Conservation (phyloP, 805 yeast species). For the Yamadazyma akitaensis region DNA sequence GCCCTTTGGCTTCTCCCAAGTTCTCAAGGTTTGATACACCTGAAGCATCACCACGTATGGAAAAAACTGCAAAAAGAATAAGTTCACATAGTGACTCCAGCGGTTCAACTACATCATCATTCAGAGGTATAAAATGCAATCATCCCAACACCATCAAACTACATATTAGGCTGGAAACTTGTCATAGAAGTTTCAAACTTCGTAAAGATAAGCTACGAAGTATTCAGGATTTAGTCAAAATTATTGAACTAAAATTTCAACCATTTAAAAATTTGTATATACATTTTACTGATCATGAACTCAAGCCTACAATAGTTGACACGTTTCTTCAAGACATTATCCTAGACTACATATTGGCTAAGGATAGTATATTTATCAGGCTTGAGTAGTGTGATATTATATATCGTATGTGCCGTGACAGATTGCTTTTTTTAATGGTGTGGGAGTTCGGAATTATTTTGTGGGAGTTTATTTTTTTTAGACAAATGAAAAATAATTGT, state of each 20-base stretch:
- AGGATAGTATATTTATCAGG: constrained; percentile 10
- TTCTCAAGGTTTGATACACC: constrained; percentile 10
- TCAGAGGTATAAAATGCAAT: constrained; percentile 3
- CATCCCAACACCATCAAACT: constrained; percentile 5
- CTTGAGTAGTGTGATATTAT: constrained; percentile 1
- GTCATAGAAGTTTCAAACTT: constrained; percentile 3
- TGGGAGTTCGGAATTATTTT: background rate
- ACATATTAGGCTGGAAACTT: constrained; percentile 4
- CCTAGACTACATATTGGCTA: constrained; percentile 13
- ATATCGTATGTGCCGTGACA: no score
- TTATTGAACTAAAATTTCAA: constrained; percentile 7
- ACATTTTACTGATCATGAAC: constrained; percentile 7
- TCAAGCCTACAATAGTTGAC: constrained; percentile 11
- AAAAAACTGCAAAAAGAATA: background rate
- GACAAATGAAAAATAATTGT: no score
- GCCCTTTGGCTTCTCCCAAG: constrained; percentile 6
- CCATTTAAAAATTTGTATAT: constrained; percentile 2
- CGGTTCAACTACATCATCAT: constrained; percentile 1
- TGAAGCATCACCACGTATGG: constrained; percentile 4
- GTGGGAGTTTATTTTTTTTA: no score
- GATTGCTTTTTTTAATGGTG: background rate
- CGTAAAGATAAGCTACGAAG: constrained; percentile 12
- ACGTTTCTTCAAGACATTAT: constrained; percentile 8
- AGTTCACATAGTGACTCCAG: background rate
- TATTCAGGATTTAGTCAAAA: constrained; percentile 8